A percentile compares a stretch with the other conserved stretches of the same genome.
These are phyloP conservation scores for Boletus eberwhitei DNA, from an alignment of 768 basidiomycete species.

Conservation along the genomic window DNA sequence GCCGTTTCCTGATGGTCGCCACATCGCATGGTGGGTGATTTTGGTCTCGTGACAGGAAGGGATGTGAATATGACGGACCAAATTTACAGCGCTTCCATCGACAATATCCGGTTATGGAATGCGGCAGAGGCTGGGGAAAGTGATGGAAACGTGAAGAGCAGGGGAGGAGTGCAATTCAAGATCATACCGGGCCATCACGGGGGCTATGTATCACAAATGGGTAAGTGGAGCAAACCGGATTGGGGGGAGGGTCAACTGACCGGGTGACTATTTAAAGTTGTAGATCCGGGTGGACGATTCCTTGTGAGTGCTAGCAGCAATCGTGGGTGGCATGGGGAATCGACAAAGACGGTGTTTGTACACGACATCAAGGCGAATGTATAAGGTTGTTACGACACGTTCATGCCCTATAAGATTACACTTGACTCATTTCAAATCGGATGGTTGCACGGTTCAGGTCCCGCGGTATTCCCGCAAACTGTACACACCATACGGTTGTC, in stretches of 20 bases:
- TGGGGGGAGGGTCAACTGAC: conserved; percentile 22
- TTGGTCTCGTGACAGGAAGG: conserved; percentile 10
- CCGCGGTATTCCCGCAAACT: conserved; percentile 32
- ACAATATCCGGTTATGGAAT: conserved; percentile 94
- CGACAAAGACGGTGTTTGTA: conserved; percentile 84
- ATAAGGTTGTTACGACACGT: conserved; percentile 33
- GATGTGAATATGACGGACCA: conserved; percentile 20
- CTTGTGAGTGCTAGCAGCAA: conserved; percentile 91
- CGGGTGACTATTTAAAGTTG: conserved; percentile 47
- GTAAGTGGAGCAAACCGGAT: conserved; percentile 48
- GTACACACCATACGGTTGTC: conserved; percentile 20
- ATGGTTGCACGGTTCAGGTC: conserved; percentile 21
- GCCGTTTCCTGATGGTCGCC: conserved; percentile 87
- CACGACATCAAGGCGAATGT: conserved; percentile 70
- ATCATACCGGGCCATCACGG: conserved; percentile 96
- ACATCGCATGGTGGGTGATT: conserved; percentile 78
- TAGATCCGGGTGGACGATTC: conserved; percentile 82
- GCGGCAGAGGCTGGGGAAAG: conserved; percentile 70
- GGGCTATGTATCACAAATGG: conserved; percentile 87
- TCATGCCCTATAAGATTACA: conserved; percentile 24
- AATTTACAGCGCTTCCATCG: conserved; percentile 72
- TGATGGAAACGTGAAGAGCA: conserved; percentile 58
- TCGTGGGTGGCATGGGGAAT: conserved; percentile 91
- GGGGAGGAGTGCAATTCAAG: conserved; percentile 82
- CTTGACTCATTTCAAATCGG: conserved; percentile 31